phyloP scores from a whole-genome alignment of 345 rosid species.

The Zanthoxylum bungeanum region DNA sequence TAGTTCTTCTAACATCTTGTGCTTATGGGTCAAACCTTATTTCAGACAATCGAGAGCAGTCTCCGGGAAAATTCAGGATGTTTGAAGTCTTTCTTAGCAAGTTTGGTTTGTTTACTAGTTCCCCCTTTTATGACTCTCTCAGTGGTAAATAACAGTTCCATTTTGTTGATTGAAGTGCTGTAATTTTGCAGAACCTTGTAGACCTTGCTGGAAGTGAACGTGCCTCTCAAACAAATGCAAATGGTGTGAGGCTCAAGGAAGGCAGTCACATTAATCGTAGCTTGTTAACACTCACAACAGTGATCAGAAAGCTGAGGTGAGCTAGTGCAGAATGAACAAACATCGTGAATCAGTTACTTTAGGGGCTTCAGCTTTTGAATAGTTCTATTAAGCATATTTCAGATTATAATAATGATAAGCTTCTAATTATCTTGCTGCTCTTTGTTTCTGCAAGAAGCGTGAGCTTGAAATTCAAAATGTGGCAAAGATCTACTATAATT shows the following conservation, averaged over 20 bases:
- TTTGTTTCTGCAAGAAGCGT: background rate
- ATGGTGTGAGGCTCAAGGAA: slow-evolving; percentile 84
- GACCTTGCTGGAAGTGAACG: slow-evolving; percentile 99
- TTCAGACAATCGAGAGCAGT: slow-evolving; percentile 84
- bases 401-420: background rate
- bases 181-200: slow-evolving; percentile 75
- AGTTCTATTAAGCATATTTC: background rate
- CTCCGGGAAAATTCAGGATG: slow-evolving; percentile 71
- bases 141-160: background rate
- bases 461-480: background rate
- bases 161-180: slow-evolving; percentile 7
- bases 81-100: slow-evolving; percentile 82
- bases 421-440: background rate
- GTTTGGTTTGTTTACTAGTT: slow-evolving; percentile 55
- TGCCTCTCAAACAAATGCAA: slow-evolving; percentile 79
- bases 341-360: background rate
- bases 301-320: slow-evolving; percentile 96
- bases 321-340: slow-evolving; percentile 19
- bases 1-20: slow-evolving; percentile 19
- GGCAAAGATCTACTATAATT: background rate
- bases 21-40: slow-evolving; percentile 19
- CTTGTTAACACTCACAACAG: slow-evolving; percentile 86
- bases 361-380: background rate
- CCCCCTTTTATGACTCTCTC: slow-evolving; percentile 14
- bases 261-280: slow-evolving; percentile 95